phyloP scores from a whole-genome alignment of 2,329 filamentous ascomycete genomes.

The Xylariales sp. region DNA sequence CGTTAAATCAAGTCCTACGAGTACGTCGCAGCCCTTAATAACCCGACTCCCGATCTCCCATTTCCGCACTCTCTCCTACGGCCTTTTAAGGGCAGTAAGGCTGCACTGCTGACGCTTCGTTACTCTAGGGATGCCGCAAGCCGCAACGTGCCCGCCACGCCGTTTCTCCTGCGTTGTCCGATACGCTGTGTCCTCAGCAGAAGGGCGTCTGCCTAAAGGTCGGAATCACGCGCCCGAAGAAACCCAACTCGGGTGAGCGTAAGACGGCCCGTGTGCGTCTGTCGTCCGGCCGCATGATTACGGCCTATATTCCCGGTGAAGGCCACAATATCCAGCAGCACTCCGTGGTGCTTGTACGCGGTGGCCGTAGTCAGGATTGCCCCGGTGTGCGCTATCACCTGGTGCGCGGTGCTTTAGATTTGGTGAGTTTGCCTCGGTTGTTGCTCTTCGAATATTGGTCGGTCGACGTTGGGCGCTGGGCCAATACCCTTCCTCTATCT shows the following conservation, averaged over 20 bases:
- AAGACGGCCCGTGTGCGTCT: conserved; percentile 94
- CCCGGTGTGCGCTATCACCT: conserved; percentile 97
- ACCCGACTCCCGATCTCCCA: neutral
- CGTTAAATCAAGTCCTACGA: conserved; percentile 78
- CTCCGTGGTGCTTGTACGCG: conserved; percentile 94
- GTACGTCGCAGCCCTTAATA: conserved; percentile 49
- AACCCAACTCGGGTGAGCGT: conserved; percentile 96
- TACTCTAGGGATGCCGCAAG: conserved; percentile 75
- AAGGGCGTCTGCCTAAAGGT: conserved; percentile 98
- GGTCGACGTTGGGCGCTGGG: neutral
- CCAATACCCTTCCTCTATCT: too few species aligned
- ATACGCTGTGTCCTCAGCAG: conserved; percentile 77
- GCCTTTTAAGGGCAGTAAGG: neutral
- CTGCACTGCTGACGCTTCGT: neutral
- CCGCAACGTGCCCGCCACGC: conserved; percentile 85
- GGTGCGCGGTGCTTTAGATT: conserved; percentile 89
- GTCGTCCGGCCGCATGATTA: conserved; percentile 87
- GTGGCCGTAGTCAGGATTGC: conserved; percentile 94
- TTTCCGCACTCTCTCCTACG: neutral
- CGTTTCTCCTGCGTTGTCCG: conserved; percentile 84
- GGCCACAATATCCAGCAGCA: conserved; percentile 99
- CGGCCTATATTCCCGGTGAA: conserved; percentile 95
- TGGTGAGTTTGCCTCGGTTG: conserved; percentile 71
- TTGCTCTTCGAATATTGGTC: neutral
- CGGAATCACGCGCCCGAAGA: conserved; percentile 94